A percentile compares a stretch with the other conserved stretches of the same genome.
phyloP scores from a whole-genome alignment of 192 early-diverging fungal species.

The Rhizophagus clarus region DNA sequence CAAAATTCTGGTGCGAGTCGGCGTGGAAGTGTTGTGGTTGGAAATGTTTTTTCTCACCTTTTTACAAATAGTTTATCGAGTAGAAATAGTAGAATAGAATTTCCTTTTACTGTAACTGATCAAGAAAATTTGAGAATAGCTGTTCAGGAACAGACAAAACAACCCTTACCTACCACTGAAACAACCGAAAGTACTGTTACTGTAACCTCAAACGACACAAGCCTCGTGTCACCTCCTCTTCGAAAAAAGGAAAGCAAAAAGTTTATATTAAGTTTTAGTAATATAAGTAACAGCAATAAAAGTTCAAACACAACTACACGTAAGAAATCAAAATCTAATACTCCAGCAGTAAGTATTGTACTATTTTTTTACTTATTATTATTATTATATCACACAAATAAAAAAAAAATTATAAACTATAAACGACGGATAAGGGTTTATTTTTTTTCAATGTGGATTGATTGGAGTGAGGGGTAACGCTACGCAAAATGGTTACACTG shows the following conservation, averaged over 20 bases:
- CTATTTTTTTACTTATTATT: no score
- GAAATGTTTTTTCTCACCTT: conserved; percentile 3
- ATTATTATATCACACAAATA: conserved; percentile 9
- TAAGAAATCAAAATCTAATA: conserved; percentile 5
- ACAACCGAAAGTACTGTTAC: neutral
- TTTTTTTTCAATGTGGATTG: no score
- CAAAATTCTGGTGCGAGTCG: conserved; percentile 19
- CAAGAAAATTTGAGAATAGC: conserved; percentile 20
- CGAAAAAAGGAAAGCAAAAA: conserved; percentile 21
- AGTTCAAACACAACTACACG: neutral
- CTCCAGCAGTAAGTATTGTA: conserved; percentile 26
- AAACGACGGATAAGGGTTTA: neutral
- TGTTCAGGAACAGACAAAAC: neutral
- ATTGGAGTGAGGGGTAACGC: no score
- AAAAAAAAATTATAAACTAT: neutral
- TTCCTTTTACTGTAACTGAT: conserved; percentile 20
- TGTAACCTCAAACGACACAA: neutral
- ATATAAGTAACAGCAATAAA: neutral
- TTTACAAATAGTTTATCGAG: neutral
- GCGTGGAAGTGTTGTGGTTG: conserved; percentile 17
- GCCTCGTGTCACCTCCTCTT: neutral
- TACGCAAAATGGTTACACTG: no score
- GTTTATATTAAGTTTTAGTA: conserved; percentile 12
- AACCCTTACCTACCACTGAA: neutral
- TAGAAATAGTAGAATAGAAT: conserved; percentile 18